Conservation (phyloP, 129 eudicot genomes). For the Artemisia argyi region DNA sequence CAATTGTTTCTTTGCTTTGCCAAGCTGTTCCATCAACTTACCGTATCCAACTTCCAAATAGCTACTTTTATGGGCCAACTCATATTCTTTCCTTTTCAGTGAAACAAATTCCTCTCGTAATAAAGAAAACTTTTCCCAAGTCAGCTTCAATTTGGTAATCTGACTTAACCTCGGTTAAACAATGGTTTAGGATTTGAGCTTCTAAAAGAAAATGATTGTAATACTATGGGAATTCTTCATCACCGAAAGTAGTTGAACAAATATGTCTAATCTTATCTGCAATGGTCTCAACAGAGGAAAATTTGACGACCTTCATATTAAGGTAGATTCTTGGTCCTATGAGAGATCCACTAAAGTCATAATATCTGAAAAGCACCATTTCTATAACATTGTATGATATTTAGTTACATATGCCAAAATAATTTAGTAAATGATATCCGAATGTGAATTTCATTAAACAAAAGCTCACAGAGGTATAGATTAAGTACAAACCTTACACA, state of each 20-base stretch:
- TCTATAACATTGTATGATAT: no score
- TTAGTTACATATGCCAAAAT: no score
- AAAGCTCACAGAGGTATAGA: no score
- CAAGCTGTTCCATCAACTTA: constrained; percentile 50
- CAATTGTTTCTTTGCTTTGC: constrained; percentile 37
- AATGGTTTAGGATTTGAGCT: constrained; percentile 51
- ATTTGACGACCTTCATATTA: constrained; percentile 34
- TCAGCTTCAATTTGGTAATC: constrained; percentile 48
- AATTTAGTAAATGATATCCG: no score
- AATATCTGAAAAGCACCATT: no score
- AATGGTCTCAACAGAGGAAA: constrained; percentile 34
- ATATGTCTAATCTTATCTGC: constrained; percentile 44
- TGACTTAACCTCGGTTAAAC: constrained; percentile 45
- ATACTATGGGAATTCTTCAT: constrained; percentile 49
- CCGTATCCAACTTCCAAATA: constrained; percentile 48
- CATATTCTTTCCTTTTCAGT: constrained; percentile 50
- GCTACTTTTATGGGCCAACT: constrained; percentile 44
- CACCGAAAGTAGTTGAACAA: constrained; percentile 32
- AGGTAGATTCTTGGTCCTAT: constrained; percentile 17
- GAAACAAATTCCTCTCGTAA: constrained; percentile 47
- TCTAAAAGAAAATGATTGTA: constrained; percentile 51
- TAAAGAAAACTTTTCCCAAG: constrained; percentile 31
- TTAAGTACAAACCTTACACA: no score
- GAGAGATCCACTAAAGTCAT: no score
- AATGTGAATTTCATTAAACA: no score